Evolutionary conservation across 768 basidiomycete species (phyloP), one percentile per base, ranked within the genome.

Genomic region (Tubosaeta brunneosetosa): DNA sequence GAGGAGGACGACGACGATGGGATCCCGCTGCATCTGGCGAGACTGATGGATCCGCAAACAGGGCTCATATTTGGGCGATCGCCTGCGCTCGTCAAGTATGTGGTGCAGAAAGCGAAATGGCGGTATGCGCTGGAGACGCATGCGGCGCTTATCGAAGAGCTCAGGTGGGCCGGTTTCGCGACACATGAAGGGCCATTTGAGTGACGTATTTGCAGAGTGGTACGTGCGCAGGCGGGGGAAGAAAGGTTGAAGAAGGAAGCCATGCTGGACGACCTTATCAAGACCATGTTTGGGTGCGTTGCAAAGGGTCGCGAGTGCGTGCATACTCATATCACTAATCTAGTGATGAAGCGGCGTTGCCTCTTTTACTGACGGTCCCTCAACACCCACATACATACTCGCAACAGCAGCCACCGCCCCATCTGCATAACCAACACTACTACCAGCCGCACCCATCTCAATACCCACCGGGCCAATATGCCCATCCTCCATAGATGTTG

Each of bases 11-110:
- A 67, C 0, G 71, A 72, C 2, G 82, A 85, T 49, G 71, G 68
- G 3, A 65, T 88, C 1, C 86, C 88, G 2, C 61, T 73, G 0
- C 76, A 84, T 55, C 73, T 91, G 3, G 61, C 70, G 19, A 69
- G 71, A 6, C 74, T 78, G 26, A 72, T 75, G 55, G 79, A 83
- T 60, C 78, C 82, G 0, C 67, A 70, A 14, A 88, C 84, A 1
- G 82, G 83, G 1, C 69, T 81, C n/a, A 79, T 90, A 4, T 66
- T 81, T 60, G 88, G 87, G 1, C 79, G 85, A n/a, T 71, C 83
- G n/a, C 85, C 81, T 0, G 71, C 75, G 29, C 82, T 85, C 73
- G 81, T 83, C 33, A 83, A 82, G 75, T 94, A 94, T 66, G 74
- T 83, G 71, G 56, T 77, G 71, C 55, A 70, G 34, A 69, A 94